Conservation (phyloP, 176 grass and related monocot species). For the Zoysia japonica region DNA sequence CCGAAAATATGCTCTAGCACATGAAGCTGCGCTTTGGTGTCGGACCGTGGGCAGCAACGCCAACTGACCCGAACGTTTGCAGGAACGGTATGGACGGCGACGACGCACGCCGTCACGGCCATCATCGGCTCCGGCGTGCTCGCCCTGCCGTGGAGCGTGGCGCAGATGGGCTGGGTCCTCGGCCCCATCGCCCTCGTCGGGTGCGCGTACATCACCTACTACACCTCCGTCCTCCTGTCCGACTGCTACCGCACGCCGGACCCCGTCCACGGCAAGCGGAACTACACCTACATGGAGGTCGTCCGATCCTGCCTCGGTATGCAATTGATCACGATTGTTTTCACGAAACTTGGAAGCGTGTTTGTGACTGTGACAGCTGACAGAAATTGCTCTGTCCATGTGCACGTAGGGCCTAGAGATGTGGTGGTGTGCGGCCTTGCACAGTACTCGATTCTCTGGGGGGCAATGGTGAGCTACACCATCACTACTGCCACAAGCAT, state of each 20-base stretch:
- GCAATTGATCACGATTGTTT: not conserved
- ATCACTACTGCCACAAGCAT: slow-evolving; percentile 92
- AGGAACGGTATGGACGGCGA: slow-evolving; percentile 94
- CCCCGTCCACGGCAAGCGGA: slow-evolving; percentile 82
- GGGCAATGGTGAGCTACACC: slow-evolving; percentile 85
- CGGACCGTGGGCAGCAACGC: not conserved
- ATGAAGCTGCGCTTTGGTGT: not conserved
- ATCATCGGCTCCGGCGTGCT: slow-evolving; percentile 92
- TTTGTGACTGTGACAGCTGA: slow-evolving; percentile 8
- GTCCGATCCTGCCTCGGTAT: slow-evolving; percentile 83
- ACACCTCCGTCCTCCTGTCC: slow-evolving; percentile 73
- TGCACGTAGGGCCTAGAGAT: slow-evolving; percentile 50
- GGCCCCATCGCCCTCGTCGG: slow-evolving; percentile 78
- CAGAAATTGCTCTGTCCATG: not conserved
- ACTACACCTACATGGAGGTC: slow-evolving; percentile 92
- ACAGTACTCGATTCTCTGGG: slow-evolving; percentile 77
- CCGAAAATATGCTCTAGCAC: not conserved
- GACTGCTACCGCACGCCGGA: slow-evolving; percentile 92
- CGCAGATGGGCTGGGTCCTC: slow-evolving; percentile 91
- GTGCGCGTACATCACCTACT: slow-evolving; percentile 89
- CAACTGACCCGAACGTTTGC: not conserved
- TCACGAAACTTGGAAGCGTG: not conserved
- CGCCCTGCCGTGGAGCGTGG: slow-evolving; percentile 94
- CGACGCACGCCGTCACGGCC: slow-evolving; percentile 85
- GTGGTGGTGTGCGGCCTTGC: slow-evolving; percentile 68